Base-by-base conservation (phyloP, 441 rosid species). In the Pelargonium citronellum region DNA sequence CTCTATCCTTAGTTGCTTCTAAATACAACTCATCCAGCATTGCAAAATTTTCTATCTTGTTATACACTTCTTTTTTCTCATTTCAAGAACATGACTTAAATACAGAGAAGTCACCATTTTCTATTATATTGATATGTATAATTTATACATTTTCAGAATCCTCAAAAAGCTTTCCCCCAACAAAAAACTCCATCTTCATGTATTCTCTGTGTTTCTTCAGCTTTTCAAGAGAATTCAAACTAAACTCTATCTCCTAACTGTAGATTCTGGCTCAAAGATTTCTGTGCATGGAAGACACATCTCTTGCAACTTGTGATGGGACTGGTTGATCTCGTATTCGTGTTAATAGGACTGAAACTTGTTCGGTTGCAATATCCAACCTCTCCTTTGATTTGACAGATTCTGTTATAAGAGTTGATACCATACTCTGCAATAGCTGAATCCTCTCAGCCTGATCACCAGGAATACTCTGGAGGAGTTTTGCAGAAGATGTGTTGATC, bases 311-410 rank as follows among this genome's bases (percentile, higher is more conserved):
- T 19, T 79, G 84, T 8, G 87, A 69, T 12, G 83, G 55, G 69
- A 86, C 67, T 3, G 97, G 94, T 67, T 86, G 94, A 74, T 91
- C 97, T 74, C 88, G 85, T 73, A 94, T 77, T 64, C 90, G 97
- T 13, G 96, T 84, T 55, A 91, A 69, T 37, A 94, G 89, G 51
- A 84, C 62, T 12, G 95, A 86, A 44, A 92, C 86, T 75, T 91
- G 88, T 67, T 89, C 94, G 0, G 88, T 87, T 24, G 95, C 96
- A 16, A 90, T 79, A 60, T 91, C 95, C 46, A 94, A 71, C 80
- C 97, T 87, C 73, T 91, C 97, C 76, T 86, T 90, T 2, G 99
- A 94, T 79, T 89, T 91, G 7, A 88, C 76, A 12, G 99, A 84
- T 82, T 94, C 99, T 0, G 87, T 67, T 44, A 94, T 77, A n/a